A percentile compares a stretch with the other conserved stretches of the same genome.
Evolutionary conservation across 169 alveolate genomes (phyloP).

Genomic region (Eimeria praecox): DNA sequence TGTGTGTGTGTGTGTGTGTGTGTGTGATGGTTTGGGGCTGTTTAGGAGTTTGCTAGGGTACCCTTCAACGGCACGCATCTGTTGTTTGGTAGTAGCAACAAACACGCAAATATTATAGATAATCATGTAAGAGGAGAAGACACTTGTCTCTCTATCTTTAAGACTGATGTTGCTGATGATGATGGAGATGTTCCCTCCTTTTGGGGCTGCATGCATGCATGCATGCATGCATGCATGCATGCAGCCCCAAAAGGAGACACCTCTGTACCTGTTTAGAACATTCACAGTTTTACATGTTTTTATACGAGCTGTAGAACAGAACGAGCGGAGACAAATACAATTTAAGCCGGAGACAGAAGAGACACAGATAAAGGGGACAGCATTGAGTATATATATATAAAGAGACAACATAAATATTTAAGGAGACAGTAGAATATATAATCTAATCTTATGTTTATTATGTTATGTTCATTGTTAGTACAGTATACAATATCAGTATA

Average conservation of each 20-base stretch:
- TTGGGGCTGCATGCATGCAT: neutral
- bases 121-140: conserved; percentile 30
- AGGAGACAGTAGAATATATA: too few species aligned
- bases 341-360: too few species aligned
- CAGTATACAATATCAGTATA: too few species aligned
- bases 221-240: neutral
- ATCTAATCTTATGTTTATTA: too few species aligned
- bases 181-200: neutral
- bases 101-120: conserved; percentile 46
- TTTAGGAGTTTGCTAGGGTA: conserved; percentile 53
- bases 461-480: too few species aligned
- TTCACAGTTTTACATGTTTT: too few species aligned
- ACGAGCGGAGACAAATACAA: too few species aligned
- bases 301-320: too few species aligned
- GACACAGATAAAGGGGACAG: too few species aligned
- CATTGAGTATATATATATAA: too few species aligned
- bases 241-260: neutral
- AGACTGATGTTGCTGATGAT: neutral
- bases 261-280: too few species aligned
- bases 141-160: neutral
- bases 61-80: conserved; percentile 51
- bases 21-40: neutral
- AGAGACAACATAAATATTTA: too few species aligned
- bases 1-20: neutral
- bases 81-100: conserved; percentile 49